Conservation (phyloP, 2,329 filamentous ascomycete genomes). For the Fulvia fulva region DNA sequence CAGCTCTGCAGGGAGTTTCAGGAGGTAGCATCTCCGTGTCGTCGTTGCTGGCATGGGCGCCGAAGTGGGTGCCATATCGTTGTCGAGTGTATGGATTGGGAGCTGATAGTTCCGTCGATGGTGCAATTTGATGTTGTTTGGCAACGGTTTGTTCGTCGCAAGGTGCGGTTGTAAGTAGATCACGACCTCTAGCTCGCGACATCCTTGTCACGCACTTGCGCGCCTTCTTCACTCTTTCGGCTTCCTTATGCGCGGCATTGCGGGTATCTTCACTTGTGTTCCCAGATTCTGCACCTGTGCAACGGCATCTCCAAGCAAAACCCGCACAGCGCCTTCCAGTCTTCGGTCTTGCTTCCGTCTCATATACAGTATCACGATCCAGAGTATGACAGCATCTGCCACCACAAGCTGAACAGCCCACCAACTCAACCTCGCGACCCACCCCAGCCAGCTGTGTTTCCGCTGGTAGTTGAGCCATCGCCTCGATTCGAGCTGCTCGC, state of each 20-base stretch:
- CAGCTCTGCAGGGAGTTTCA: conserved; percentile 1
- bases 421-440: conserved; percentile 70
- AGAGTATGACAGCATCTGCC: conserved; percentile 64
- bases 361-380: conserved; percentile 67
- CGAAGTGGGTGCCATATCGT: background rate
- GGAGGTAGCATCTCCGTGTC: background rate
- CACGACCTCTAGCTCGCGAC: background rate
- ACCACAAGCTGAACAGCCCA: conserved; percentile 67
- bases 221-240: conserved; percentile 12
- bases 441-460: conserved; percentile 62
- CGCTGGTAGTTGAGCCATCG: conserved; percentile 66
- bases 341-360: conserved; percentile 65
- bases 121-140: background rate
- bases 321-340: conserved; percentile 69
- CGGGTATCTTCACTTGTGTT: conserved; percentile 32
- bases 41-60: background rate
- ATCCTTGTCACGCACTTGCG: background rate
- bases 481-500: conserved; percentile 81
- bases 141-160: background rate
- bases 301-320: conserved; percentile 52
- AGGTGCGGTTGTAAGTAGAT: background rate
- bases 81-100: background rate
- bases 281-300: conserved; percentile 34
- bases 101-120: background rate
- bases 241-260: conserved; percentile 24